Conservation (phyloP, 1,284 basidiomycete species). For the Mrakiaceae sp. region DNA sequence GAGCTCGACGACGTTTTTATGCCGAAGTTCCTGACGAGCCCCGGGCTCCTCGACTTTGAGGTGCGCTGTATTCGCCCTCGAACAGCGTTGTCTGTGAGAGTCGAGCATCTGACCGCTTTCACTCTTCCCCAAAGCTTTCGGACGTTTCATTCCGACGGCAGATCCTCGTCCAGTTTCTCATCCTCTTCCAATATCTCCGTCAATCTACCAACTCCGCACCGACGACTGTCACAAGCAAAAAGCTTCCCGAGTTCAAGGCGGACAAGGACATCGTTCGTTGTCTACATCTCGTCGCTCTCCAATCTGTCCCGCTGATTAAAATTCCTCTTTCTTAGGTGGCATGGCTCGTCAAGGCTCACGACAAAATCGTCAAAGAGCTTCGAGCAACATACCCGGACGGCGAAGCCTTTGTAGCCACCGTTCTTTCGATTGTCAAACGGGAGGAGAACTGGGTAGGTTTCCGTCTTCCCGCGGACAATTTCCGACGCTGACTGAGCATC, state of each 20-base stretch:
- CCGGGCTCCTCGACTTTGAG: constrained; percentile 30
- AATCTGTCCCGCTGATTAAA: not conserved
- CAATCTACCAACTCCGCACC: not conserved
- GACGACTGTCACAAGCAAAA: not conserved
- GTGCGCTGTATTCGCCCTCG: constrained; percentile 16
- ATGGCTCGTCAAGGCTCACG: not conserved
- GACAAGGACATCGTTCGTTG: constrained; percentile 1
- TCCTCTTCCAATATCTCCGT: constrained; percentile 32
- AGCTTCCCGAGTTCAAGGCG: not conserved
- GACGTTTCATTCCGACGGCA: constrained; percentile 34
- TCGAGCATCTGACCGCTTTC: no score
- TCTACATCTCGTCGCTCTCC: not conserved
- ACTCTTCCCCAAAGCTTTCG: constrained; percentile 22
- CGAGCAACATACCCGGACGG: constrained; percentile 7
- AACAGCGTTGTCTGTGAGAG: no score
- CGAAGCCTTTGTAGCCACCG: no score
- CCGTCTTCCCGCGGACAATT: not conserved
- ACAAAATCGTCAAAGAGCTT: not conserved
- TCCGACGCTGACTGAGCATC: not conserved
- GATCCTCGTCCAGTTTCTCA: constrained; percentile 33
- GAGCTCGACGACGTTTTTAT: constrained; percentile 23
- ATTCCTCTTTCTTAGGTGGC: not conserved
- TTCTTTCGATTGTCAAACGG: not conserved
- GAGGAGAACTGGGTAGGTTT: constrained; percentile 14
- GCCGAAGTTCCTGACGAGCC: constrained; percentile 31